Conservation (phyloP, 495 filamentous ascomycete genomes). For the Penicillium ucsense region DNA sequence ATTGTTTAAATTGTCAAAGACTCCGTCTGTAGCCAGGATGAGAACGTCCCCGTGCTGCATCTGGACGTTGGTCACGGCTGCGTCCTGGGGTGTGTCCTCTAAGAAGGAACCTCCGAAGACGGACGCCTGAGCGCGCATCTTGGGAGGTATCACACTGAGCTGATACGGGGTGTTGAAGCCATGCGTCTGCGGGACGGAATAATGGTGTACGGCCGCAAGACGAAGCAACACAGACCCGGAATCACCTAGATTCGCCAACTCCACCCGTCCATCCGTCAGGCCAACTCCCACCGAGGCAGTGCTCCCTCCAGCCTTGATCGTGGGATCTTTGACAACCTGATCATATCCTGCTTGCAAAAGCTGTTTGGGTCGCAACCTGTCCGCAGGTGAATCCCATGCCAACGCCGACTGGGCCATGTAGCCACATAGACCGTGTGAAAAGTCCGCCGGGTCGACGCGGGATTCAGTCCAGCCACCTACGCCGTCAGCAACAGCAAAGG, state of each 20-base stretch:
- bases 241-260: constrained; percentile 93
- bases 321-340: constrained; percentile 59
- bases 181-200: constrained; percentile 82
- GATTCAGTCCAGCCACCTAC: constrained; percentile 91
- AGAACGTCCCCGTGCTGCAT: constrained; percentile 87
- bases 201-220: constrained; percentile 70
- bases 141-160: constrained; percentile 75
- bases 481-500: constrained; percentile 86
- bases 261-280: constrained; percentile 56
- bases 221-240: constrained; percentile 88
- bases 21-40: constrained; percentile 85
- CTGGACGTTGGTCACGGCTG: constrained; percentile 61
- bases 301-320: constrained; percentile 72
- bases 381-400: constrained; percentile 28
- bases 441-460: constrained; percentile 86
- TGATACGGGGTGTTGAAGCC: constrained; percentile 97
- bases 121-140: constrained; percentile 62
- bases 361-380: constrained; percentile 50
- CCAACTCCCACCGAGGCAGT: constrained; percentile 80
- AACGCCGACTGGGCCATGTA: constrained; percentile 74
- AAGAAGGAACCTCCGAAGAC: constrained; percentile 75
- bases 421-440: constrained; percentile 88
- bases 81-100: constrained; percentile 73
- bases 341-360: constrained; percentile 82
- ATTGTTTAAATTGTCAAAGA: constrained; percentile 93